These are phyloP conservation scores for Saccharum officinarum DNA, from an alignment of 176 grass and related monocot species.

Conservation along the genomic window DNA sequence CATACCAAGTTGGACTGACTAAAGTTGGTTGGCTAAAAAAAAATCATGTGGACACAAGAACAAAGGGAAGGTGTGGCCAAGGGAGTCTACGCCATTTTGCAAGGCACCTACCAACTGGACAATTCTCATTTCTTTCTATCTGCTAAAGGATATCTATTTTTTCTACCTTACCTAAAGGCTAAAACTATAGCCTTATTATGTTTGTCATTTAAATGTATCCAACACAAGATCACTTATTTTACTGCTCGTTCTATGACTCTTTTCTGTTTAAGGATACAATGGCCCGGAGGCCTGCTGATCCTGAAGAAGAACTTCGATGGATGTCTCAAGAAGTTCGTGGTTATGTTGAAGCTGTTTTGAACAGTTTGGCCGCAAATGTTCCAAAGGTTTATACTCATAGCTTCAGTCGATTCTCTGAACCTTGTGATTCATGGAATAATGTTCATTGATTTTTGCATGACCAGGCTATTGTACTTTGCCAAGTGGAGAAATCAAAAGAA, in stretches of 20 bases:
- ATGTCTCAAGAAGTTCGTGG: conserved; percentile 99
- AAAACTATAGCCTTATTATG: not conserved
- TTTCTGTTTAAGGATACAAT: conserved; percentile 58
- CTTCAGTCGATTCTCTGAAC: conserved; percentile 7
- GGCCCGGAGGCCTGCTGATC: conserved; percentile 81
- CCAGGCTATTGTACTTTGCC: conserved; percentile 85
- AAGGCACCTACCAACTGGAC: not conserved
- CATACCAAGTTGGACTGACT: not conserved
- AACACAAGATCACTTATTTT: not conserved
- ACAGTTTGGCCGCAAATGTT: conserved; percentile 97
- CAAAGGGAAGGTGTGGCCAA: not conserved
- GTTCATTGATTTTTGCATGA: conserved; percentile 17
- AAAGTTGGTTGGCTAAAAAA: not conserved
- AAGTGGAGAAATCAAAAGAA: conserved; percentile 92
- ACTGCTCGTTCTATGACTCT: not conserved
- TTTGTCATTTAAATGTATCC: conserved; percentile 24
- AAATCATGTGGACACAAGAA: not conserved
- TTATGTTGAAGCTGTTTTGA: conserved; percentile 97
- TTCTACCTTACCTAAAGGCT: not conserved
- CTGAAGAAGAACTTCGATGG: conserved; percentile 97
- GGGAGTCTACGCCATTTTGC: not conserved
- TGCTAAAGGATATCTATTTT: not conserved
- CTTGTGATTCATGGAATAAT: conserved; percentile 6
- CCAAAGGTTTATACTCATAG: conserved; percentile 67
- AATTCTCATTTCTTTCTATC: conserved; percentile 1